phyloP scores from a whole-genome alignment of 805 yeast genomes.

The Kodamaea restingae region DNA sequence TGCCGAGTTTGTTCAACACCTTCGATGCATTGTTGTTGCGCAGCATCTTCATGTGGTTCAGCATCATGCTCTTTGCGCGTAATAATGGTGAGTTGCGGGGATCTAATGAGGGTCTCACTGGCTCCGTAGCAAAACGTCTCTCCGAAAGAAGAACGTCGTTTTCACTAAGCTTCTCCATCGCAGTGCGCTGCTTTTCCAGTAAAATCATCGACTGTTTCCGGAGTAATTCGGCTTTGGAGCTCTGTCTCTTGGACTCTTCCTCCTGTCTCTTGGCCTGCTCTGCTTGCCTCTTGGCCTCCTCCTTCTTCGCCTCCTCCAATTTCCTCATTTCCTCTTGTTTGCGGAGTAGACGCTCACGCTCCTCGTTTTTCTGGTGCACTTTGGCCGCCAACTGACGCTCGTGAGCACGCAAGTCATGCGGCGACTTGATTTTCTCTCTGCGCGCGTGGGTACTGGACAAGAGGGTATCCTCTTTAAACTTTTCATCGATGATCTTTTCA shows the following conservation, averaged over 20 bases:
- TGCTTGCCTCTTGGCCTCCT: constrained; percentile 10
- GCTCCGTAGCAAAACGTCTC: constrained; percentile 25
- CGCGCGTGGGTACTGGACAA: constrained; percentile 2
- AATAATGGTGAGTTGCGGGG: constrained; percentile 34
- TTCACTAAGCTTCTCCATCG: constrained; percentile 23
- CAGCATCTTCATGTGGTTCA: constrained; percentile 7
- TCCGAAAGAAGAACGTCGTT: constrained; percentile 15
- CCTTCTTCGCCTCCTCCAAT: constrained; percentile 15
- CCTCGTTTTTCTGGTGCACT: constrained; percentile 12
- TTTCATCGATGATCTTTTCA: constrained; percentile 29
- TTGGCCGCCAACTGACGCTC: constrained; percentile 14
- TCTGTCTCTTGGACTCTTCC: constrained; percentile 5
- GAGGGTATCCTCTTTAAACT: constrained; percentile 21
- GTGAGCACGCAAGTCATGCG: constrained; percentile 9
- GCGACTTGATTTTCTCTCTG: constrained; percentile 5
- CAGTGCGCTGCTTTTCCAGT: constrained; percentile 27
- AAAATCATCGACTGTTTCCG: constrained; percentile 21
- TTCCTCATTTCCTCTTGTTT: constrained; percentile 7
- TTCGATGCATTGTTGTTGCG: neutral
- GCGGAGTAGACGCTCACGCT: constrained; percentile 7
- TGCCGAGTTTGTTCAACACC: constrained; percentile 10
- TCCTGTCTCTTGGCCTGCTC: constrained; percentile 7
- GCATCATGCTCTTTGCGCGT: constrained; percentile 34
- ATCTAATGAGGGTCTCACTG: constrained; percentile 30
- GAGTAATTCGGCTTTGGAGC: constrained; percentile 10